A percentile compares a stretch with the other conserved stretches of the same genome.
These are phyloP conservation scores for Blattamonas nauphoetae DNA, from an alignment of 78 protist genomes.

Conservation along the genomic window DNA sequence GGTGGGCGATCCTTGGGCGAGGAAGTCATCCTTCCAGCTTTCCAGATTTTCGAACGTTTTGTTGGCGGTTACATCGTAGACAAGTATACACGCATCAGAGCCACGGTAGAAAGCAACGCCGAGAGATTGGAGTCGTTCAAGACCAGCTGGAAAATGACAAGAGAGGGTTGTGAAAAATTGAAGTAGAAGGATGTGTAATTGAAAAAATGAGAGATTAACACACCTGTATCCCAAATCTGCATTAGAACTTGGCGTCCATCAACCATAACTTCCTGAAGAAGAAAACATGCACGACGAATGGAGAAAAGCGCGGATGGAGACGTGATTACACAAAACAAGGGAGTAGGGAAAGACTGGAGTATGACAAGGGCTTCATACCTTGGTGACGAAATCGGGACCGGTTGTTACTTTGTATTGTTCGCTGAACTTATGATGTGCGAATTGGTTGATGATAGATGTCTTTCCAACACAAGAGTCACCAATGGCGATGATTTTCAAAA, in stretches of 20 bases:
- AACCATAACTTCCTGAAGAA: not conserved
- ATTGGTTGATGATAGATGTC: too few relatives aligned
- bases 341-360: too few relatives aligned
- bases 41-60: not conserved
- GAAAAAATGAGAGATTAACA: not conserved
- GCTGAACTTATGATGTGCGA: too few relatives aligned
- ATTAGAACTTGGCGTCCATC: not conserved
- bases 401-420: too few relatives aligned
- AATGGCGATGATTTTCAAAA: too few relatives aligned
- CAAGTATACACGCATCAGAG: slow-evolving; percentile 25
- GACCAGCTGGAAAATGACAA: too few relatives aligned
- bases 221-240: slow-evolving; percentile 39
- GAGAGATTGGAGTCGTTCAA: slow-evolving; percentile 28
- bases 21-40: not conserved
- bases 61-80: not conserved
- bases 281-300: too few relatives aligned
- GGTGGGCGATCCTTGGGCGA: not conserved
- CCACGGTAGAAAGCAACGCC: slow-evolving; percentile 27
- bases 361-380: too few relatives aligned
- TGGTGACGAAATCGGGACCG: too few relatives aligned
- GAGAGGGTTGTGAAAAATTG: not conserved
- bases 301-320: too few relatives aligned
- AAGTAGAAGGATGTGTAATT: not conserved
- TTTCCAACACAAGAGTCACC: too few relatives aligned
- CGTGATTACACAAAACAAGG: too few relatives aligned